Evolutionary conservation across 805 yeast genomes (phyloP), one percentile per base, ranked within the genome.

Genomic region (Lachancea sp.): DNA sequence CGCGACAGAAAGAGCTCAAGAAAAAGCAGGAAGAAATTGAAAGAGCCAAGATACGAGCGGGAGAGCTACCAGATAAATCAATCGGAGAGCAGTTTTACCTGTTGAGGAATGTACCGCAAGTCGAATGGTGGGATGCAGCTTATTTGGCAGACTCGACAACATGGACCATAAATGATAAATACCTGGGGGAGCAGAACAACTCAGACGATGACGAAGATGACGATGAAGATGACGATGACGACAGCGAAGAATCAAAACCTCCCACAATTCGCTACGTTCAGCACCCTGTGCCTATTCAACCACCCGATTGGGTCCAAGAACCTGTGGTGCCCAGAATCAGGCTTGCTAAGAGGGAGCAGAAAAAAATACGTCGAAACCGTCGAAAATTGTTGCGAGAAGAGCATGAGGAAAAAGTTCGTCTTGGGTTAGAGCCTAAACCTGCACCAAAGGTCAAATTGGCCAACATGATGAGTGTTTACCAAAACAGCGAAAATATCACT

Each of bases 121-220:
- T 81, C 1, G 96, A 89, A 62, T 88, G 96, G 96, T 91, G 97
- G 97, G 96, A 91, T 65, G 60, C 65, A 44, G 78, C 78, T 2
- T 75, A 78, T 39, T 52, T 84, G 2, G 68, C 67, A 22, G 62
- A 63, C 19, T 10, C 12, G 22, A 2, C 58, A 13, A 34, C 58
- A 34, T 73, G 76, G 51, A 59, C 59, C 1, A 56, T 67, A 33
- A 47, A 71, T n/a, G 67, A 65, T 1, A 62, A 67, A 11, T 67
- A 69, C 41, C 12, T 15, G 27, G 26, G 19, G 38, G n/a, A 18
- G 5, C 65, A 66, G 31, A 69, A 63, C 22, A 53, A 54, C 0
- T 65, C 69, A 19, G 52, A 54, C 12, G 50, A 46, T n/a, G 20
- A 46, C 15, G 20, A 45, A 22, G 55, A 51, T 11, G 53, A 49